Conservation (phyloP, 1,284 basidiomycete species). For the Vanrija pseudolonga region DNA sequence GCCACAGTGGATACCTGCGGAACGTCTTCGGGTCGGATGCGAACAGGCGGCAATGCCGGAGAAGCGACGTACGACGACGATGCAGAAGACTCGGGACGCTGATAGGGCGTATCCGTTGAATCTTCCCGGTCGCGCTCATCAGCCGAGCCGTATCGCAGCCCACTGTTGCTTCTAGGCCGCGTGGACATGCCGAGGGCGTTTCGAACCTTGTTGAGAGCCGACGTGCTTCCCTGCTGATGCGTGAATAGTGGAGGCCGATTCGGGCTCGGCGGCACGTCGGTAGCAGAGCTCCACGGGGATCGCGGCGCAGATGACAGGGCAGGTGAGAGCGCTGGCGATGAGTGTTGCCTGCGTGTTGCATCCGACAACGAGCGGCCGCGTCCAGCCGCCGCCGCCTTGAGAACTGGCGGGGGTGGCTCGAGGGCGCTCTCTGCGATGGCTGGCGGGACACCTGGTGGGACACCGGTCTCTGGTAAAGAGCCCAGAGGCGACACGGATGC, state of each 20-base stretch:
- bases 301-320: conserved; percentile 3
- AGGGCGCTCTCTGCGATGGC: no score
- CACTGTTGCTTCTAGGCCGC: conserved; percentile 33
- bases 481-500: neutral
- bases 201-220: no score
- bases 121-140: conserved; percentile 25
- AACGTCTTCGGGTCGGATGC: conserved; percentile 18
- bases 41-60: conserved; percentile 14
- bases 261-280: neutral
- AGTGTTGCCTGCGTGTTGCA: neutral
- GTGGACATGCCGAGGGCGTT: neutral
- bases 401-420: no score
- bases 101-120: conserved; percentile 1
- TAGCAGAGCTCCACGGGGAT: neutral
- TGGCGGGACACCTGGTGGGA: no score
- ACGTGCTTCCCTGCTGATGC: no score
- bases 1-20: conserved; percentile 17
- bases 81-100: conserved; percentile 7
- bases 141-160: conserved; percentile 24
- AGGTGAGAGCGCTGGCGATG: no score
- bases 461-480: conserved; percentile 3
- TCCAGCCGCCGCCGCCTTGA: neutral
- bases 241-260: no score
- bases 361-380: conserved; percentile 16
- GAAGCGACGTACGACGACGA: conserved; percentile 30